These are phyloP conservation scores for Tieghemostelium lacteum DNA, from an alignment of 78 protist species.

Conservation along the genomic window DNA sequence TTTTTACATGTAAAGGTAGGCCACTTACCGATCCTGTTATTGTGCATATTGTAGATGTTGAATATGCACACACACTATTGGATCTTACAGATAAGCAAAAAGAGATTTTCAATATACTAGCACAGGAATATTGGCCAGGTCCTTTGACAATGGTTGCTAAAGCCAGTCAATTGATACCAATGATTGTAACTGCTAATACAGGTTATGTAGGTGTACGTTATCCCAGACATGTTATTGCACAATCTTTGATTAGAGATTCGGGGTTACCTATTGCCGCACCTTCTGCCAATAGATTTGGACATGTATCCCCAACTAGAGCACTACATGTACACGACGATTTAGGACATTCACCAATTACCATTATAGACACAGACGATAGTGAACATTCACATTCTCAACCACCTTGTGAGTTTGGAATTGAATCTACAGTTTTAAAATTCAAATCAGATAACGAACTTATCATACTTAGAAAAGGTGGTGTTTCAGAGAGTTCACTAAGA, in stretches of 20 bases:
- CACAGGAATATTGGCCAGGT: conserved; percentile 92
- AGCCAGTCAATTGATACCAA: conserved; percentile 52
- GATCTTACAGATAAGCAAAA: conserved; percentile 20
- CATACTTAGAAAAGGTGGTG: conserved; percentile 66
- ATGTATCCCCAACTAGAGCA: conserved; percentile 60
- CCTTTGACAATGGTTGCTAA: conserved; percentile 90
- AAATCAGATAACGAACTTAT: conserved; percentile 18
- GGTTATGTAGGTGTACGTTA: conserved; percentile 92
- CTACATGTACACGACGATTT: conserved; percentile 72
- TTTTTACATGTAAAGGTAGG: conserved; percentile 89
- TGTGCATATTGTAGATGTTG: conserved; percentile 85
- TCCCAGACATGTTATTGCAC: conserved; percentile 84
- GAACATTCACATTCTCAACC: background rate
- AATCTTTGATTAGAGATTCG: conserved; percentile 13
- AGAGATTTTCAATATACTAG: conserved; percentile 2
- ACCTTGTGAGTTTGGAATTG: conserved; percentile 61
- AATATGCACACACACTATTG: conserved; percentile 30
- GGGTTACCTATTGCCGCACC: conserved; percentile 77
- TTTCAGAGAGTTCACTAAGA: conserved; percentile 24
- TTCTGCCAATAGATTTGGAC: conserved; percentile 73
- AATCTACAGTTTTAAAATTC: conserved; percentile 62
- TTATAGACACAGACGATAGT: conserved; percentile 5
- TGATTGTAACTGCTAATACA: conserved; percentile 82
- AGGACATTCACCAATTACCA: conserved; percentile 52
- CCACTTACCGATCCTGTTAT: conserved; percentile 95